Conservation (phyloP, 1,284 basidiomycete genomes). For the Athelia psychrophila region DNA sequence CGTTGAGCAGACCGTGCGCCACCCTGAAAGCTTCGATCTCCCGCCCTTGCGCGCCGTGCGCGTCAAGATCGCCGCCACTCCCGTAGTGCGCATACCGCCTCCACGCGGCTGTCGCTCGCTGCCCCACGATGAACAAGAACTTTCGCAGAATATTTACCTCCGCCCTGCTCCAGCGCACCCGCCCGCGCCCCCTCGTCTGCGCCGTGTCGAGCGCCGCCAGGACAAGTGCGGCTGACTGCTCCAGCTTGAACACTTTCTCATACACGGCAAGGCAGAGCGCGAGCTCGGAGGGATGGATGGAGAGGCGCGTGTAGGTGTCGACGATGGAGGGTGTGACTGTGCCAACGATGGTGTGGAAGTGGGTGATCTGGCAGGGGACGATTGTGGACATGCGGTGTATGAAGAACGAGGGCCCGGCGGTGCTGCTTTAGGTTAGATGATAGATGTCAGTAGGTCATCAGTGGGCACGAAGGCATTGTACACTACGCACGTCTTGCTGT, state of each 20-base stretch:
- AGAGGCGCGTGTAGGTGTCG: not conserved
- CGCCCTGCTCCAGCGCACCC: not conserved
- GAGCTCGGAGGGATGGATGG: not conserved
- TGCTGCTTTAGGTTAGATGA: no score
- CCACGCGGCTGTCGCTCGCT: not conserved
- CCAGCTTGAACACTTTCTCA: not conserved
- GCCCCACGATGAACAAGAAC: not conserved
- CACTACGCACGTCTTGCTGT: not conserved
- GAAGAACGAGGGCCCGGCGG: not conserved
- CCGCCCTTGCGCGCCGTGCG: no score
- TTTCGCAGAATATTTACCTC: not conserved
- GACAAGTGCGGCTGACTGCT: not conserved
- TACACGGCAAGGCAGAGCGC: not conserved
- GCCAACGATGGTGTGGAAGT: not conserved
- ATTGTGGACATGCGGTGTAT: no score
- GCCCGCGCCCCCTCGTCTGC: not conserved
- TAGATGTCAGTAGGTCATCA: not conserved
- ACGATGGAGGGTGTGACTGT: not conserved
- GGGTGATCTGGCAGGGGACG: no score
- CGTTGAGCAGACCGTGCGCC: not conserved
- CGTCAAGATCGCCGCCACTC: not conserved
- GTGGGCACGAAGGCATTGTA: no score
- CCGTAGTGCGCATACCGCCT: not conserved
- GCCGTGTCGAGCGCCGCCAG: not conserved
- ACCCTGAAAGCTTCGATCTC: not conserved